Percentiles rank a stretch among this genome's conserved stretches.
These are phyloP conservation scores for Tribonema minus DNA, from an alignment of 108 stramenopile species.

Conservation along the genomic window DNA sequence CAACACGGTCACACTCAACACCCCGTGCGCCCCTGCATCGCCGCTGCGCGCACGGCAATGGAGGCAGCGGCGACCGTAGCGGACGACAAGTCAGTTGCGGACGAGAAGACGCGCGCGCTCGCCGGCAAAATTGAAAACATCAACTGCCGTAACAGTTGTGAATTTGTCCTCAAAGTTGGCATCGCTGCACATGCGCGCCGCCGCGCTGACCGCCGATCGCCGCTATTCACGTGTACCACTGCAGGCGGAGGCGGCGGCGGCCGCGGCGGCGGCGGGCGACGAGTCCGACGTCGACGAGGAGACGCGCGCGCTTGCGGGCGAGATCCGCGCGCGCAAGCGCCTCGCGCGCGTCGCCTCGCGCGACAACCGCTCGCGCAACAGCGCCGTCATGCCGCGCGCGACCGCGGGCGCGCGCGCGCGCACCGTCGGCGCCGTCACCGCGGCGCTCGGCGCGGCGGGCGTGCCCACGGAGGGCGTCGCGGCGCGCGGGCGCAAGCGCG, in stretches of 20 bases:
- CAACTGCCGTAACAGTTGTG: no score
- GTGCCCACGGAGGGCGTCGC: not conserved
- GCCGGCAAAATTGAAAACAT: no score
- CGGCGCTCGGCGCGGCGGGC: not conserved
- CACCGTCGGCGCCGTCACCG: not conserved
- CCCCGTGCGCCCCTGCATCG: no score
- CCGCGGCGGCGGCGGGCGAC: not conserved
- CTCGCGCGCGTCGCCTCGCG: not conserved
- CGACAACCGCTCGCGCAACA: not conserved
- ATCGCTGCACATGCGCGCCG: no score
- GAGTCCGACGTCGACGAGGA: constrained; percentile 41
- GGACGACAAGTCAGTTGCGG: no score
- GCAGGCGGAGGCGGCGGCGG: constrained; percentile 32
- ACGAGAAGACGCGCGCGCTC: no score
- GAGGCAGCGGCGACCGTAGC: no score
- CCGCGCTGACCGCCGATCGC: no score
- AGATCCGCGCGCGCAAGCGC: not conserved
- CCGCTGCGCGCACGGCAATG: no score
- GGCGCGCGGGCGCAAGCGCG: not conserved
- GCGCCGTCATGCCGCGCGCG: not conserved
- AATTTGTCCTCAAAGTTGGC: no score
- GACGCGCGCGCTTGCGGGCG: constrained; percentile 11
- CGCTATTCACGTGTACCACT: no score
- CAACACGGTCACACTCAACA: no score
- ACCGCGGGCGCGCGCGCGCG: not conserved